Conservation (phyloP, 2,329 filamentous ascomycete genomes). For the Scedosporium boydii region DNA sequence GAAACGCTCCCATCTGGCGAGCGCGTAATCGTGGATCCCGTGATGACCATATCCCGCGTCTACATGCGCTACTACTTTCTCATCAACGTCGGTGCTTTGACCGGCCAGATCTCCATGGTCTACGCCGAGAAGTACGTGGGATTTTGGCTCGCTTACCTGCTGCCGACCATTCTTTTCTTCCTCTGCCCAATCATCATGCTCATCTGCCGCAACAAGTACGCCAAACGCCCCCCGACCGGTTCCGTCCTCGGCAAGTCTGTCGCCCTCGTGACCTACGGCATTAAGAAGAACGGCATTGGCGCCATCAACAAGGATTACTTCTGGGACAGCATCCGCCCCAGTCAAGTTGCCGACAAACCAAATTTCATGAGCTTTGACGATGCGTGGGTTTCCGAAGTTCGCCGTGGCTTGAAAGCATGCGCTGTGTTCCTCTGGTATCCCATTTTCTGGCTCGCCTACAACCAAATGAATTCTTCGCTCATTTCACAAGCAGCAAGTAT, state of each 20-base stretch:
- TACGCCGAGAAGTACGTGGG: slow-evolving; percentile 68
- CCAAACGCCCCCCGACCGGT: slow-evolving; percentile 48
- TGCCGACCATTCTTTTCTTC: slow-evolving; percentile 58
- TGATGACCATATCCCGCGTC: slow-evolving; percentile 51
- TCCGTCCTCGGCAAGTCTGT: slow-evolving; percentile 44
- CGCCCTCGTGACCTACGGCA: slow-evolving; percentile 37
- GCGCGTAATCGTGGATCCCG: slow-evolving; percentile 56
- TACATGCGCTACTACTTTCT: slow-evolving; percentile 64
- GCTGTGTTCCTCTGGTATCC: slow-evolving; percentile 62
- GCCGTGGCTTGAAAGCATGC: slow-evolving; percentile 58
- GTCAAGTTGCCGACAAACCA: slow-evolving; percentile 46
- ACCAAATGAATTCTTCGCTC: slow-evolving; percentile 42
- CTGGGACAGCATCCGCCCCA: slow-evolving; percentile 62
- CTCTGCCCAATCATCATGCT: slow-evolving; percentile 53
- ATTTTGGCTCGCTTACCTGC: slow-evolving; percentile 60
- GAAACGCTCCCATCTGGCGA: slow-evolving; percentile 44
- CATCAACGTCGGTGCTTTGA: slow-evolving; percentile 60
- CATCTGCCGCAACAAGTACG: slow-evolving; percentile 50
- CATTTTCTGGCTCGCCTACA: slow-evolving; percentile 43
- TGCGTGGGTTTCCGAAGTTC: slow-evolving; percentile 67
- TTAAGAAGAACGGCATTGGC: slow-evolving; percentile 53
- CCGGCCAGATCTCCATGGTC: slow-evolving; percentile 56
- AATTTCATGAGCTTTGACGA: slow-evolving; percentile 73
- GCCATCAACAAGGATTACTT: slow-evolving; percentile 48
- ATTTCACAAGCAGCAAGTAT: slow-evolving; percentile 58